Conservation (phyloP, 768 basidiomycete genomes). For the Cytidiella melzeri region DNA sequence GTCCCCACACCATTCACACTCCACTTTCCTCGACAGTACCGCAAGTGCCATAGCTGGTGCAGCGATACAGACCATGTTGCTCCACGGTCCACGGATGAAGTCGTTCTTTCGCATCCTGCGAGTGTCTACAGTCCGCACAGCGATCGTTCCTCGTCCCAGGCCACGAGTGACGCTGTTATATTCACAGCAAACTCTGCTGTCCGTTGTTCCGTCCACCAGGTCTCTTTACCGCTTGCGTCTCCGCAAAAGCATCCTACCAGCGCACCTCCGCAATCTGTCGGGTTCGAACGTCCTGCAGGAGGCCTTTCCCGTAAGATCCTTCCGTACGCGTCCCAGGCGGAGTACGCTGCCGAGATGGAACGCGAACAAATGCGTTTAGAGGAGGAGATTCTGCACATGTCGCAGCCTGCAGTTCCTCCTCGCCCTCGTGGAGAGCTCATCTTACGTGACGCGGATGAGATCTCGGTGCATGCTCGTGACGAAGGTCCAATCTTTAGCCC, state of each 20-base stretch:
- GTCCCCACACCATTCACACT: conserved; percentile 14
- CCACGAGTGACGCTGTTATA: conserved; percentile 13
- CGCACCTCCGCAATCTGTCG: conserved; percentile 15
- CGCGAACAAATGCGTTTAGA: neutral
- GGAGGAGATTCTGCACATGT: neutral
- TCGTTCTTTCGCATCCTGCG: neutral
- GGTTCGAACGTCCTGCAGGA: neutral
- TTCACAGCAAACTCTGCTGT: conserved; percentile 3
- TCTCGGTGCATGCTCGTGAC: neutral
- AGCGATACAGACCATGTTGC: conserved; percentile 1
- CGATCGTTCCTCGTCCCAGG: conserved; percentile 1
- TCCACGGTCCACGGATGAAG: neutral
- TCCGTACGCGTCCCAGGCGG: conserved; percentile 18
- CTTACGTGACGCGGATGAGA: neutral
- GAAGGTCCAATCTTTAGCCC: neutral
- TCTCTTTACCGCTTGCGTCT: neutral
- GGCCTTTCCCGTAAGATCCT: conserved; percentile 16
- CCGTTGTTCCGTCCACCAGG: conserved; percentile 4
- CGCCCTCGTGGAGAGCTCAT: neutral
- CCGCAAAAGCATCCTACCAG: conserved; percentile 8
- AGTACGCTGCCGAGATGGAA: conserved; percentile 16
- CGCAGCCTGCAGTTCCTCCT: conserved; percentile 2
- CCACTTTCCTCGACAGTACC: conserved; percentile 8
- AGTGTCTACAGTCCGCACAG: neutral
- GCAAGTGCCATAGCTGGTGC: conserved; percentile 3